Base-by-base conservation (phyloP, 2,329 filamentous ascomycete species). In the Fusarium duplospermum region DNA sequence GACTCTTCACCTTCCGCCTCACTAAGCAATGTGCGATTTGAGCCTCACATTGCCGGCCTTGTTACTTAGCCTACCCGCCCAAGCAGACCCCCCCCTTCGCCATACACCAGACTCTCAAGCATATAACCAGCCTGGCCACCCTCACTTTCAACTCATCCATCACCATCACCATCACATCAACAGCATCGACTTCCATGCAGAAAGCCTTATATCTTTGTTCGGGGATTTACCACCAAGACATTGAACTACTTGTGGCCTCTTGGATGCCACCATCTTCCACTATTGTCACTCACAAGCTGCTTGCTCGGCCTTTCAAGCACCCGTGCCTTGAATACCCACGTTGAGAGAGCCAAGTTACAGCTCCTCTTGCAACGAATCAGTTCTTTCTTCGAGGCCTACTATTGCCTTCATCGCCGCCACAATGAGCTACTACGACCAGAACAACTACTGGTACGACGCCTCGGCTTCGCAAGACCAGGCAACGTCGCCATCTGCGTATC, bases 21-120 rank as follows among this genome's bases (percentile, higher is more conserved):
- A 78, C 77, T 76, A 62, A 73, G 29, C 66, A 78, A 78, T 75
- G 76, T 78, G 77, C 77, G 62, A 66, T 77, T 78, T 74, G 75
- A 78, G 77, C 77, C 77, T 78, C 77, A 72, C 67, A 64, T 71
- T 76, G 64, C 47, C 54, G 56, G 64, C 64, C 54, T 66, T 58
- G 60, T 59, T 59, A 70, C 66, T 38, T 60, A 47, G 62, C 45
- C 36, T 57, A 52, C 52, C 56, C 45, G 47, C 14, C 7, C 24
- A 50, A 61, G 22, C 62, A 59, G 62, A 69, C 57, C 50, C 54
- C 62, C 54, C 54, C 42, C 68, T 67, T 27, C 29, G 29, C 29
- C 16, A 27, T 27, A 36, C 27, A 54, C 45, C 29, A n/a, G 29
- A 14, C 24, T 64, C 45, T 57, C 42, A 52, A 50, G 59, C 72